These are phyloP conservation scores for Fusarium decemcellulare DNA, from an alignment of 2,329 filamentous ascomycete species.

Conservation along the genomic window DNA sequence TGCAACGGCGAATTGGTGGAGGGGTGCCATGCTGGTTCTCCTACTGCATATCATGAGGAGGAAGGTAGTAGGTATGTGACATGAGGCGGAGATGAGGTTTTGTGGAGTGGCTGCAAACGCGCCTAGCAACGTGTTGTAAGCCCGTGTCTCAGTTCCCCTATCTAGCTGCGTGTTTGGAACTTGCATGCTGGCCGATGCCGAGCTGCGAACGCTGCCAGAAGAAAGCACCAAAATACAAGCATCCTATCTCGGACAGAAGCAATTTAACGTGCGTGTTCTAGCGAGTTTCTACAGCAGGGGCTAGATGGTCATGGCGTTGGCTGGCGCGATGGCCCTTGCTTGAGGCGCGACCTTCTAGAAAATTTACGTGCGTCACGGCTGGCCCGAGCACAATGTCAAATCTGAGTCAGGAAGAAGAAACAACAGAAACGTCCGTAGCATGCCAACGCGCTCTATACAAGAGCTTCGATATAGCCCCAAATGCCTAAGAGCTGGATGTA, in stretches of 20 bases:
- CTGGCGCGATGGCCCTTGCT: slow-evolving; percentile 35
- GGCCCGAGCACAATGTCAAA: slow-evolving; percentile 5
- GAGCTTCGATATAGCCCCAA: not conserved
- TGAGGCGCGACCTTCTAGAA: slow-evolving; percentile 36
- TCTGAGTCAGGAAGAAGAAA: not conserved
- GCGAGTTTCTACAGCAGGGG: slow-evolving; percentile 46
- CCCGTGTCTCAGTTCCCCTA: slow-evolving; percentile 5
- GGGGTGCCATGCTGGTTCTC: no score
- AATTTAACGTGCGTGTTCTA: slow-evolving; percentile 45
- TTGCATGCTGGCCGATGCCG: slow-evolving; percentile 20
- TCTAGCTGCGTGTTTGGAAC: not conserved
- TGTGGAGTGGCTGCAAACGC: not conserved
- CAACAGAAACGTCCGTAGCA: not conserved
- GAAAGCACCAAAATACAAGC: slow-evolving; percentile 9
- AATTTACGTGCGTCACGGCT: slow-evolving; percentile 7
- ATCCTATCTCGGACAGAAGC: slow-evolving; percentile 30
- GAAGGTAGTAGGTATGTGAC: no score
- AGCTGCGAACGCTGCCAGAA: slow-evolving; percentile 22
- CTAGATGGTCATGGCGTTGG: slow-evolving; percentile 42
- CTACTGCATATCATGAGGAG: no score
- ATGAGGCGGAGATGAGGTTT: not conserved
- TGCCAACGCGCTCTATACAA: no score
- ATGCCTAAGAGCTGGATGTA: not conserved
- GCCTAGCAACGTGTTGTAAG: slow-evolving; percentile 2
- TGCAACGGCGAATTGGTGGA: not conserved